Evolutionary conservation across 139 green algal species (phyloP).

Genomic region (Trebouxia sp.): DNA sequence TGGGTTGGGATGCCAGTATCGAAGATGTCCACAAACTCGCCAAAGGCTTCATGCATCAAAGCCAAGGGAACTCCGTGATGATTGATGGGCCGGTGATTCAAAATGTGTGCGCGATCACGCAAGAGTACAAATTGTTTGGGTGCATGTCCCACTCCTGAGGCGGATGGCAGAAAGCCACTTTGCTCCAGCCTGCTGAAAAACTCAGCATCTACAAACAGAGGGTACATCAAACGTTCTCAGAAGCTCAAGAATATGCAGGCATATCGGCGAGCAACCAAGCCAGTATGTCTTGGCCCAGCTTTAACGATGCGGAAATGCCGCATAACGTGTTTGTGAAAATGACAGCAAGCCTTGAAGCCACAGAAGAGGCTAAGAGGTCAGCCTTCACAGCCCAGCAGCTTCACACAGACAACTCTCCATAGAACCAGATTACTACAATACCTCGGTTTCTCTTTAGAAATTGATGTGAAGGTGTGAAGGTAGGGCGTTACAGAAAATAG

Average conservation of each 20-base stretch:
- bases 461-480: too few relatives aligned
- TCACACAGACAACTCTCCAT: too few relatives aligned
- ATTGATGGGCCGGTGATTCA: conserved; percentile 24
- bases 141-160: conserved; percentile 15
- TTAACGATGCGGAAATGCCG: too few relatives aligned
- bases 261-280: not conserved
- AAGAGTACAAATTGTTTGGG: conserved; percentile 1
- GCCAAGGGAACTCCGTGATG: not conserved
- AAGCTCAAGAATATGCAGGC: conserved; percentile 17
- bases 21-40: conserved; percentile 25
- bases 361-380: too few relatives aligned
- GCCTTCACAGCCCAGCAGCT: too few relatives aligned
- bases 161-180: conserved; percentile 10
- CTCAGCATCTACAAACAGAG: conserved; percentile 23
- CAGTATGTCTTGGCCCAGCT: conserved; percentile 24
- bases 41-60: conserved; percentile 20
- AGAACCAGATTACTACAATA: too few relatives aligned
- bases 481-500: too few relatives aligned
- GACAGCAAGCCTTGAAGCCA: too few relatives aligned
- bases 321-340: too few relatives aligned
- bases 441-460: too few relatives aligned
- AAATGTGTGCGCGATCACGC: conserved; percentile 17
- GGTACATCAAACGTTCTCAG: not conserved
- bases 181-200: conserved; percentile 20
- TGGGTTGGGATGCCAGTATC: conserved; percentile 14